Base-by-base conservation (phyloP, 106 monocot genomes). In the Dendrobium catenatum region DNA sequence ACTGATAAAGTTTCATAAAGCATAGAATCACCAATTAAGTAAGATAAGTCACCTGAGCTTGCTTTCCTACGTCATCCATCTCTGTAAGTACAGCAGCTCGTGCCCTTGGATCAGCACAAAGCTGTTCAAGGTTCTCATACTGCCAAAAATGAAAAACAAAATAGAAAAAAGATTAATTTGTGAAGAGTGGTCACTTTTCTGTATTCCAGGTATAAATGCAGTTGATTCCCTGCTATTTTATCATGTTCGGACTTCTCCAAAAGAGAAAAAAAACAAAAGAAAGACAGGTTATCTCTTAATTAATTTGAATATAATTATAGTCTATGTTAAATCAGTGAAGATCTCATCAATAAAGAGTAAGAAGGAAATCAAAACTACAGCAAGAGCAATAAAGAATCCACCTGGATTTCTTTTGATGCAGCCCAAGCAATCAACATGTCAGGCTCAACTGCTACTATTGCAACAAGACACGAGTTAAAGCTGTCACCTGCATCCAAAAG, bases 31-130 rank as follows among this genome's bases (percentile, higher is more conserved):
- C 5, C 48, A 76, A 76, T 40, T 47, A 33, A 48, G 10, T 15
- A 24, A 22, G 22, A 29, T 31, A 10, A 20, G 20, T 55, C 80
- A 98, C 98, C 92, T 98, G 87, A 77, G 98, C 92, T 83, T 93
- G 83, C 79, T 87, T 95, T 87, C 89, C 98, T 75, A 91, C 26
- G 42, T 78, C 88, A 85, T 95, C 95, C 98, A 98, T 93, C 15
- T 95, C 98, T 46, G 89, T 87, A 42, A 95, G 88, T 40, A 95
- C 95, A 68, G 95, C 89, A 49, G 88, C 87, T 27, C 44, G 84
- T 1, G 86, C 88, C 85, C 91, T 91, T 58, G 91, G 89, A 84
- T 98, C 95, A 73, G 61, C 42, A 58, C 88, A 94, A 19, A 98
- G 84, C 55, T 98, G 88, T 80, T 81, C 76, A 47, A 93, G 80